Percentiles rank a stretch among this genome's conserved stretches.
Conservation (phyloP, 2,329 filamentous ascomycete genomes). For the Pestalotiopsis sp. region DNA sequence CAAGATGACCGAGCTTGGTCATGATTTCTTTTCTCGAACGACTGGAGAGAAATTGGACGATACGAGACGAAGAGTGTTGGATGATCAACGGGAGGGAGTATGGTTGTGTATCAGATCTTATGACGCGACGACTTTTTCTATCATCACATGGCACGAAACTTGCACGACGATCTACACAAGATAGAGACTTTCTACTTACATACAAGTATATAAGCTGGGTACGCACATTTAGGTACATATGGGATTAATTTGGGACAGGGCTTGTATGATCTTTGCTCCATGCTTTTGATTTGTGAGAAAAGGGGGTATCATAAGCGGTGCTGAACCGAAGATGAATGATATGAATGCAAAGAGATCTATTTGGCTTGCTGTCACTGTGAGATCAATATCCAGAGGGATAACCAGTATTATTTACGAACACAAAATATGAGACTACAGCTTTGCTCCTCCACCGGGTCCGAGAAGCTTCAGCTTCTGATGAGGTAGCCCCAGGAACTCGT, state of each 20-base stretch:
- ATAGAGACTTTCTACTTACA: background rate
- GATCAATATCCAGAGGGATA: too few species aligned
- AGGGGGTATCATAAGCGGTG: too few species aligned
- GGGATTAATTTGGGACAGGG: background rate
- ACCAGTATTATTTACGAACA: background rate
- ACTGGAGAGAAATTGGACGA: background rate
- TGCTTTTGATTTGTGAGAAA: background rate
- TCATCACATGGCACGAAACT: background rate
- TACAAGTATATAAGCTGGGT: background rate
- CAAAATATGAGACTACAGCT: background rate
- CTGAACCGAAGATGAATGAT: too few species aligned
- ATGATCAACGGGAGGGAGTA: background rate
- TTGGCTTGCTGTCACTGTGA: too few species aligned
- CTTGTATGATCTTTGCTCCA: background rate
- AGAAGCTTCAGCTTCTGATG: conserved; percentile 51
- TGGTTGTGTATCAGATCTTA: background rate
- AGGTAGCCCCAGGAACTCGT: conserved; percentile 64
- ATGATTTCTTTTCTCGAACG: too few species aligned
- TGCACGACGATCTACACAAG: background rate
- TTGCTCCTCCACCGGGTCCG: background rate
- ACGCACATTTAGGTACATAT: background rate
- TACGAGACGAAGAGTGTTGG: background rate
- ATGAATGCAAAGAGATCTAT: too few species aligned
- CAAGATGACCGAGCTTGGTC: background rate
- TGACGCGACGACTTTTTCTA: background rate